phyloP scores from a whole-genome alignment of 306 rosid species.

The Trifolium dubium region DNA sequence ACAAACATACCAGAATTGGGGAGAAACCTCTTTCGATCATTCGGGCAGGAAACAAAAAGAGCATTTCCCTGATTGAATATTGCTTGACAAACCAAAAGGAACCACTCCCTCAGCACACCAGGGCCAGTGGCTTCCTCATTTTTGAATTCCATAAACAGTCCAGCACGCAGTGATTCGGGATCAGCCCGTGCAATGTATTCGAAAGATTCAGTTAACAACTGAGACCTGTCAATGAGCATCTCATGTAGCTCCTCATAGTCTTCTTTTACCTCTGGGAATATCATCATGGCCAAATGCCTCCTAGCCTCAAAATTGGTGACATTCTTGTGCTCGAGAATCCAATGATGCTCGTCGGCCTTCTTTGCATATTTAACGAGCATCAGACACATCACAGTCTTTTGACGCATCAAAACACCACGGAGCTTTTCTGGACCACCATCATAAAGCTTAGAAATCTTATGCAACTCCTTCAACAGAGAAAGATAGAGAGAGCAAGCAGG shows the following conservation, averaged over 20 bases:
- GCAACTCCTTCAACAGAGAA: slow-evolving; percentile 72
- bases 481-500: slow-evolving; percentile 85
- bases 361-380: slow-evolving; percentile 67
- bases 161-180: slow-evolving; percentile 68
- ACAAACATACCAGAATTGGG: slow-evolving; percentile 76
- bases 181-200: slow-evolving; percentile 78
- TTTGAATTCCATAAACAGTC: slow-evolving; percentile 90
- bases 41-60: slow-evolving; percentile 85
- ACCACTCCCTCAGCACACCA: slow-evolving; percentile 96
- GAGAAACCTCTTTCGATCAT: slow-evolving; percentile 74
- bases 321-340: slow-evolving; percentile 76
- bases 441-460: slow-evolving; percentile 62
- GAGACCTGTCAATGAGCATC: slow-evolving; percentile 97
- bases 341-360: slow-evolving; percentile 66
- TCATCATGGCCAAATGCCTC: slow-evolving; percentile 87
- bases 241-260: slow-evolving; percentile 90
- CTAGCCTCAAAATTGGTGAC: slow-evolving; percentile 78
- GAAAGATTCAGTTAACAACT: slow-evolving; percentile 79
- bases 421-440: slow-evolving; percentile 65
- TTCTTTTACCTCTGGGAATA: slow-evolving; percentile 91
- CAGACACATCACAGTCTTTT: slow-evolving; percentile 54
- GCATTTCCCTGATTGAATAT: slow-evolving; percentile 82
- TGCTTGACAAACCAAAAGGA: slow-evolving; percentile 84
- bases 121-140: slow-evolving; percentile 99
- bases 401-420: slow-evolving; percentile 55